Evolutionary conservation across 2,329 filamentous ascomycete species (phyloP), one percentile per base, ranked within the genome.

Genomic region (Exophiala bonariae): DNA sequence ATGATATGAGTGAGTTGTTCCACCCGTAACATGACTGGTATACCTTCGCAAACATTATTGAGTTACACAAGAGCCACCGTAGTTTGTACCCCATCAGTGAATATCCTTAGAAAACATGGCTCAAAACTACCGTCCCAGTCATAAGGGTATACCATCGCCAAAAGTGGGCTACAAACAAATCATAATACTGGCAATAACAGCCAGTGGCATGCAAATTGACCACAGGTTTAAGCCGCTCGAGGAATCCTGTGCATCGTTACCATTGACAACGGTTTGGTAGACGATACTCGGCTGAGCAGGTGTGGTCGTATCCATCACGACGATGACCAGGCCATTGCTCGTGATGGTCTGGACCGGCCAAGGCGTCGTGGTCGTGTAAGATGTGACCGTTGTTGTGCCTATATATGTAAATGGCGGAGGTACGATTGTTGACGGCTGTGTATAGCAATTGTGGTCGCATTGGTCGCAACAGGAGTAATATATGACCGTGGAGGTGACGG

Each of bases 381-480:
- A 54, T 7, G 53, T 56, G 16, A 51, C 50, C 23, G 53, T 56
- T 17, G 50, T 53, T 1, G 49, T 53, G 5, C 53, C 53, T 14
- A 50, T 31, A 33, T 36, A 41, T 13, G 33, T 34, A 7, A 17
- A 30, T 3, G 17, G 19, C 11, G 14, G 17, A n/a, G 39, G 23
- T 23, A 30, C 13, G 19, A 36, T 32, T 11, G 41, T 16, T 13
- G 42, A 40, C 3, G 45, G 45, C 9, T 41, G 39, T 8, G 46
- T 46, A 28, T 46, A 39, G 34, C 52, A 55, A 20, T 50, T 45
- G 28, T 38, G 46, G n/a, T 50, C 40, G 34, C 53, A 56, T 42
- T 53, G 50, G 28, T 56, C 50, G 41, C 53, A 56, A 33, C 54
- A 56, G 44, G 47, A 48, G 42, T 50, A 56, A 33, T 50, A 47